These are phyloP conservation scores for Sugiyamaella chiloensis DNA, from an alignment of 805 yeast species.

Conservation along the genomic window DNA sequence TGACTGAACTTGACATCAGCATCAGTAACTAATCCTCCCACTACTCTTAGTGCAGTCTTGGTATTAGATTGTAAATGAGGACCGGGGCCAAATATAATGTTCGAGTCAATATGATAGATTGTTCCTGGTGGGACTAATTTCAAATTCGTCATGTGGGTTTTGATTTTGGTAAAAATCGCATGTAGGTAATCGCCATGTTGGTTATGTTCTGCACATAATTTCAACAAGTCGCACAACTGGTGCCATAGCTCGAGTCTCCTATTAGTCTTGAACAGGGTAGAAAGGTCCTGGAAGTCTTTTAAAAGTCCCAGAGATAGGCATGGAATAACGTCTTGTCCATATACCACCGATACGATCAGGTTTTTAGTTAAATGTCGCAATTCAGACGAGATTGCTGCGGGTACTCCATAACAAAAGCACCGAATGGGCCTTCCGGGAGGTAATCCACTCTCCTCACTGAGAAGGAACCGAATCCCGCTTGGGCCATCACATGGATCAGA, in stretches of 20 bases:
- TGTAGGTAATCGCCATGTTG: conserved; percentile 28
- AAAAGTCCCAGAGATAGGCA: conserved; percentile 33
- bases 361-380: conserved; percentile 26
- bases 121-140: conserved; percentile 36
- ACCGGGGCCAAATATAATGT: conserved; percentile 28
- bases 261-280: conserved; percentile 28
- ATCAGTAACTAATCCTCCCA: conserved; percentile 30
- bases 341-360: conserved; percentile 32
- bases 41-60: conserved; percentile 27
- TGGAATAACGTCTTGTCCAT: conserved; percentile 35
- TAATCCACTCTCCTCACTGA: conserved; percentile 22
- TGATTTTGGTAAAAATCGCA: conserved; percentile 28
- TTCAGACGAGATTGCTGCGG: conserved; percentile 30
- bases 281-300: conserved; percentile 32
- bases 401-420: conserved; percentile 35
- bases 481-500: conserved; percentile 17
- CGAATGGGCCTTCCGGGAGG: conserved; percentile 31
- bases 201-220: conserved; percentile 10
- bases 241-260: conserved; percentile 4
- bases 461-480: conserved; percentile 15
- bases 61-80: conserved; percentile 22
- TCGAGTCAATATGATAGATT: conserved; percentile 32
- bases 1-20: conserved; percentile 33
- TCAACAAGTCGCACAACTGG: not conserved
- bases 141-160: conserved; percentile 32